Percentiles rank a stretch among this genome's conserved stretches.
phyloP scores from a whole-genome alignment of 352 stramenopile species.

The Peronospora belbahrii region DNA sequence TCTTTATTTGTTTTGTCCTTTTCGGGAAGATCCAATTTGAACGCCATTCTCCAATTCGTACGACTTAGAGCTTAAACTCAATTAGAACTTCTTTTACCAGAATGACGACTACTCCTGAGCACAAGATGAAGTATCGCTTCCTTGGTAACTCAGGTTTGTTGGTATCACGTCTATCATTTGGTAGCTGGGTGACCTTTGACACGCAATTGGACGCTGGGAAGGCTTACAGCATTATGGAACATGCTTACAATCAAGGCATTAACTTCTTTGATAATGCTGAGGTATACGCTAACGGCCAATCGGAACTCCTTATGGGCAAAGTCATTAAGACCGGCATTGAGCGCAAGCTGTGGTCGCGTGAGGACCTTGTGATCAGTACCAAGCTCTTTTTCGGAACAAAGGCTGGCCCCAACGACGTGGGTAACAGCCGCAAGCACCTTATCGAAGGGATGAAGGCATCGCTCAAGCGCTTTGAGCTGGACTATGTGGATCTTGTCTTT shows the following conservation, averaged over 20 bases:
- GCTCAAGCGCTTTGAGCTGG: conserved; percentile 41
- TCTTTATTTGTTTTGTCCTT: too few relatives aligned
- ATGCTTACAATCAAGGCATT: conserved; percentile 52
- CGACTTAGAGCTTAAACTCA: not conserved
- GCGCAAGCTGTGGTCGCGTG: conserved; percentile 34
- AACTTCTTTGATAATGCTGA: conserved; percentile 69
- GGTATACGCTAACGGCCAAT: conserved; percentile 37
- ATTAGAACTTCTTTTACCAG: not conserved
- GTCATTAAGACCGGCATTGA: conserved; percentile 43
- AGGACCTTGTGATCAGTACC: conserved; percentile 64
- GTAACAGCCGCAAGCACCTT: conserved; percentile 46
- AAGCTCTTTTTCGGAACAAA: conserved; percentile 54
- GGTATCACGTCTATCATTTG: conserved; percentile 46
- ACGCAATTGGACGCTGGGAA: conserved; percentile 45
- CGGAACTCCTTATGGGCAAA: conserved; percentile 47
- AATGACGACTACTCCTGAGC: not conserved
- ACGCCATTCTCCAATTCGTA: not conserved
- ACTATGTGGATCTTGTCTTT: conserved; percentile 66
- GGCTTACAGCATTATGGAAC: conserved; percentile 51
- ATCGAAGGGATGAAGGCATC: conserved; percentile 48
- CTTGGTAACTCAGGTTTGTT: conserved; percentile 45
- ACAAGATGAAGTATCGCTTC: conserved; percentile 61
- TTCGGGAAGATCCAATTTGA: too few relatives aligned
- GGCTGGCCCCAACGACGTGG: conserved; percentile 27
- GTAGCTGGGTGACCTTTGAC: conserved; percentile 46